These are phyloP conservation scores for Fusarium compactum DNA, from an alignment of 2,329 filamentous ascomycete genomes.

Conservation along the genomic window DNA sequence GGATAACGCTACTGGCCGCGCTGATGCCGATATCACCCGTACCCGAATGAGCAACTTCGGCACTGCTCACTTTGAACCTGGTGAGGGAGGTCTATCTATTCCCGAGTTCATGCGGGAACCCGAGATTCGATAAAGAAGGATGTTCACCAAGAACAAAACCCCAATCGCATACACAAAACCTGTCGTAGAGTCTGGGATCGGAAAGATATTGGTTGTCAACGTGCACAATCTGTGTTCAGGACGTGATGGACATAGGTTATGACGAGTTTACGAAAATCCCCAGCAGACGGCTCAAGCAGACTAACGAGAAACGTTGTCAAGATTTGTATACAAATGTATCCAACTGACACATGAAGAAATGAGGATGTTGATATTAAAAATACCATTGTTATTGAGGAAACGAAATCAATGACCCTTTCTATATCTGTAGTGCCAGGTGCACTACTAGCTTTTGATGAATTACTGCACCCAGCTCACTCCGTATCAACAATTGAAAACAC, in stretches of 20 bases:
- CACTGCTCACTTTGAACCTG: conserved; percentile 49
- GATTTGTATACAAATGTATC: conserved; percentile 4
- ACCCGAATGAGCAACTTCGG: conserved; percentile 49
- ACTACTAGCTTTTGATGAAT: conserved; percentile 1
- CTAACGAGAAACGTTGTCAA: conserved; percentile 27
- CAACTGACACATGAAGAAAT: neutral
- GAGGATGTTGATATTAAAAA: neutral
- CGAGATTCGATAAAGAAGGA: conserved; percentile 53
- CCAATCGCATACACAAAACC: neutral
- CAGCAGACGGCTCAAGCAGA: conserved; percentile 25
- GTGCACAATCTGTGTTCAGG: conserved; percentile 6
- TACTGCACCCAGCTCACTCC: neutral
- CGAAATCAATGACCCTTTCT: conserved; percentile 3
- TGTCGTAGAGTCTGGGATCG: conserved; percentile 24
- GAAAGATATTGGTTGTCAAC: conserved; percentile 21
- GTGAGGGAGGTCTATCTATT: conserved; percentile 52
- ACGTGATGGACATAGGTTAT: neutral
- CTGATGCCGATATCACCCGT: conserved; percentile 11
- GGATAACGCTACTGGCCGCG: conserved; percentile 30
- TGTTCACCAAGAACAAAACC: neutral
- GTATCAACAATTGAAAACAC: conserved; percentile 9
- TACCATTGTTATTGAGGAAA: conserved; percentile 3
- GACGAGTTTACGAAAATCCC: neutral
- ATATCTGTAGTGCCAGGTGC: conserved; percentile 11
- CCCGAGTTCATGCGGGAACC: conserved; percentile 60